A percentile compares a stretch with the other conserved stretches of the same genome.
phyloP scores from a whole-genome alignment of 345 rosid genomes.

The Gossypium arboreum region DNA sequence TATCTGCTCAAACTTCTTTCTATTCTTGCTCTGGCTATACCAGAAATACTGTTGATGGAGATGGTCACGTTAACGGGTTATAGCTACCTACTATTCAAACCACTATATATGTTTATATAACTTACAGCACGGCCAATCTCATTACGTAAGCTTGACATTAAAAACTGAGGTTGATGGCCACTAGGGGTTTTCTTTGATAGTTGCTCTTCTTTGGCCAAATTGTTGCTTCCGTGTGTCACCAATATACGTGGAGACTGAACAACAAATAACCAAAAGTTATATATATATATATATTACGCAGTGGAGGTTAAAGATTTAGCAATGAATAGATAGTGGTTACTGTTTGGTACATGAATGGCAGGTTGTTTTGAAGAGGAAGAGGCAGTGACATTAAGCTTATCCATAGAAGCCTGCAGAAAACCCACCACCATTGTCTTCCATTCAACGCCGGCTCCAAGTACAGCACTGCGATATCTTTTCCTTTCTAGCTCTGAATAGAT shows the following conservation, averaged over 20 bases:
- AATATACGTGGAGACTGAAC: not conserved
- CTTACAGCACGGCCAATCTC: constrained; percentile 3
- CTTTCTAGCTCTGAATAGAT: not conserved
- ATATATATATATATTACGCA: not conserved
- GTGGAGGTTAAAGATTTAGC: not conserved
- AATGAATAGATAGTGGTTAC: too few relatives aligned
- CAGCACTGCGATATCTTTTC: not conserved
- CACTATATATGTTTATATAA: not conserved
- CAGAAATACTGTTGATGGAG: not conserved
- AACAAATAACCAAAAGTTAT: not conserved
- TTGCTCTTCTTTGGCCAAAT: not conserved
- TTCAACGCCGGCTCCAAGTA: not conserved
- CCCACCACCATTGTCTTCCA: not conserved
- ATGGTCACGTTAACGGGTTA: not conserved
- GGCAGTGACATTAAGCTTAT: not conserved
- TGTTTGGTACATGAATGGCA: not conserved
- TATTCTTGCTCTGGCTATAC: not conserved
- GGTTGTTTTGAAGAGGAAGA: not conserved
- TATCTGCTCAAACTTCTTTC: not conserved
- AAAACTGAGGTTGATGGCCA: not conserved
- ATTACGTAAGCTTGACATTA: not conserved
- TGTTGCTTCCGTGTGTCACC: too few relatives aligned
- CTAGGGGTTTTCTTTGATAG: not conserved
- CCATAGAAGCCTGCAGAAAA: not conserved
- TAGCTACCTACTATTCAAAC: too few relatives aligned